These are phyloP conservation scores for Saccharum hybrid DNA, from an alignment of 202 grass and related monocot genomes.

Conservation along the genomic window DNA sequence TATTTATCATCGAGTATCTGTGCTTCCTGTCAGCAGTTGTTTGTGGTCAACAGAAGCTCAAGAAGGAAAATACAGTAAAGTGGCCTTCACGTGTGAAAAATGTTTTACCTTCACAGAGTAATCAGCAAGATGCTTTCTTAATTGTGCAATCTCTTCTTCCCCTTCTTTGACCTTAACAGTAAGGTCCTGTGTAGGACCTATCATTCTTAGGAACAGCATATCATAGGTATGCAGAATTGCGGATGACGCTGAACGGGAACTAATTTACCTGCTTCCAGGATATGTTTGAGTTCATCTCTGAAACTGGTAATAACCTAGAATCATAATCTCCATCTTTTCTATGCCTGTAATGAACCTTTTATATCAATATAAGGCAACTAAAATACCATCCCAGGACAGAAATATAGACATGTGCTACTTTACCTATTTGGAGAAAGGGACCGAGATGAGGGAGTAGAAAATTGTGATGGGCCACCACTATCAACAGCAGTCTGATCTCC, in stretches of 20 bases:
- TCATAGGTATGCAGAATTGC: neutral
- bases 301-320: slow-evolving; percentile 60
- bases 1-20: slow-evolving; percentile 75
- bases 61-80: slow-evolving; percentile 33
- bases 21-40: slow-evolving; percentile 66
- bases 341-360: slow-evolving; percentile 49
- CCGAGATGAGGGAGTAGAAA: slow-evolving; percentile 80
- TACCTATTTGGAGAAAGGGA: slow-evolving; percentile 89
- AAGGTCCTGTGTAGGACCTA: slow-evolving; percentile 63
- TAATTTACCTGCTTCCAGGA: slow-evolving; percentile 77
- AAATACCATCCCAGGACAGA: slow-evolving; percentile 29
- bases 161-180: slow-evolving; percentile 67
- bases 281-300: slow-evolving; percentile 61
- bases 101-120: slow-evolving; percentile 72
- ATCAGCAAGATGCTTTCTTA: slow-evolving; percentile 82
- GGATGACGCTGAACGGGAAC: slow-evolving; percentile 13
- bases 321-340: slow-evolving; percentile 73
- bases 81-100: slow-evolving; percentile 12
- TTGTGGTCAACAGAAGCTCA: slow-evolving; percentile 42
- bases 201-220: slow-evolving; percentile 34
- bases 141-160: slow-evolving; percentile 82
- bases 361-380: slow-evolving; percentile 1
- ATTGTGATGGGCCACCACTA: slow-evolving; percentile 56
- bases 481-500: slow-evolving; percentile 46
- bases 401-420: slow-evolving; percentile 24